Evolutionary conservation across 768 basidiomycete genomes (phyloP), one percentile per base, ranked within the genome.

Genomic region (Lactifluus piperatus): DNA sequence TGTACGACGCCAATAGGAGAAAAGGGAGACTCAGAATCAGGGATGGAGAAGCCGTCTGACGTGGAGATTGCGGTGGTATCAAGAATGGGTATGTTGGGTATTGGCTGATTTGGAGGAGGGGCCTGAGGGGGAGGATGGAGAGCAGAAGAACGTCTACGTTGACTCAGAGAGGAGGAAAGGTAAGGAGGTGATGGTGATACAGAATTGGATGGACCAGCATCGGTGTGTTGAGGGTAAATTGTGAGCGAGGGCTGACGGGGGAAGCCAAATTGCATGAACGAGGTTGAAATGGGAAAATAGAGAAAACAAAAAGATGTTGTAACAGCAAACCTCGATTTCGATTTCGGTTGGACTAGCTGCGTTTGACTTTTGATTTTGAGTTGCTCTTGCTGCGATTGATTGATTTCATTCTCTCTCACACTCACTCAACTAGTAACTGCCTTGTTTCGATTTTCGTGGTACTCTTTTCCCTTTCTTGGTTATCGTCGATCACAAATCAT

Each of bases 51-150:
- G 10, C 56, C 26, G 44, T 59, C 54, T 32, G 39, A 69, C 64
- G 68, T 53, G 63, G 71, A 51, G 68, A 67, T 64, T 62, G 64
- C 60, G 65, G 56, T 68, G 71, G 66, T 54, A 52, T 57, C 58
- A 30, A 71, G 64, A 18, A 69, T 64, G 41, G 88, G 88, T 36
- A 88, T 66, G 65, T 75, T 82, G 51, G 88, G 88, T 58, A 90
- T 89, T 50, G 88, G 88, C 65, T 82, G 79, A 66, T 75, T 81
- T 22, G 88, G 88, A 44, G 88, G 88, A 20, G 88, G 88, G 3
- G 74, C 82, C 39, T 84, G 80, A 6, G 87, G 86, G 46, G 85
- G 81, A 26, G 76, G 74, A 66, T 81, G 78, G 13, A 81, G 79
- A 56, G 80, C 83, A 54, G 83, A 82, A 26, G 86, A 88, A 65